Conservation (phyloP, 768 basidiomycete species). For the Saitozyma sp. region DNA sequence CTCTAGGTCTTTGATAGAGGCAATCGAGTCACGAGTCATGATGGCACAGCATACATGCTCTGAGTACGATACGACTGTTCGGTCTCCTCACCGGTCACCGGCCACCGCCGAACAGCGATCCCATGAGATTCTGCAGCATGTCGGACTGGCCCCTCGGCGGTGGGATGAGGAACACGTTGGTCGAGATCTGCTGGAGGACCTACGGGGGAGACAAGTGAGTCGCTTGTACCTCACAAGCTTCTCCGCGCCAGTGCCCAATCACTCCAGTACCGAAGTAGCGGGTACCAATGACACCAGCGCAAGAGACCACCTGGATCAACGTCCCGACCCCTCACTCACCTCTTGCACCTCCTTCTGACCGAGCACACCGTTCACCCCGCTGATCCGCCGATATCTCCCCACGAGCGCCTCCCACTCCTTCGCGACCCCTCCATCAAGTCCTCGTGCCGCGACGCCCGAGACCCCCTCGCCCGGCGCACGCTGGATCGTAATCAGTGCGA, state of each 20-base stretch:
- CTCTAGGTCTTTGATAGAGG: too few species aligned
- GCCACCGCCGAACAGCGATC: conserved; percentile 79
- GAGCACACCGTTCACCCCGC: conserved; percentile 65
- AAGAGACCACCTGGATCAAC: too few species aligned
- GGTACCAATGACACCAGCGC: too few species aligned
- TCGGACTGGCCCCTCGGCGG: conserved; percentile 70
- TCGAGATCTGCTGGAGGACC: conserved; percentile 38
- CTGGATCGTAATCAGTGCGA: conserved; percentile 85
- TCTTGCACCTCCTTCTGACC: conserved; percentile 39
- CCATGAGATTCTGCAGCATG: conserved; percentile 84
- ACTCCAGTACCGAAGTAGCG: too few species aligned
- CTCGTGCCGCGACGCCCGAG: conserved; percentile 72
- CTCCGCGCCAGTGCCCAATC: too few species aligned
- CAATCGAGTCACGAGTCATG: too few species aligned
- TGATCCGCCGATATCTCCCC: conserved; percentile 74
- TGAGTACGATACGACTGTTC: background rate
- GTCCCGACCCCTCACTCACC: conserved; percentile 26
- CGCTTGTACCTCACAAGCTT: background rate
- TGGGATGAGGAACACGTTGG: conserved; percentile 81
- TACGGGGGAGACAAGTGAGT: conserved; percentile 2
- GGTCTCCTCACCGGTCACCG: background rate
- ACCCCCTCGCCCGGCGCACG: conserved; percentile 58
- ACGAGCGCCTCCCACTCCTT: conserved; percentile 74
- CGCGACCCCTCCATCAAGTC: conserved; percentile 63
- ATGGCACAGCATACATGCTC: background rate